Evolutionary conservation across 2,329 filamentous ascomycete genomes (phyloP), one percentile per base, ranked within the genome.

Genomic region (Diaporthe sp.): DNA sequence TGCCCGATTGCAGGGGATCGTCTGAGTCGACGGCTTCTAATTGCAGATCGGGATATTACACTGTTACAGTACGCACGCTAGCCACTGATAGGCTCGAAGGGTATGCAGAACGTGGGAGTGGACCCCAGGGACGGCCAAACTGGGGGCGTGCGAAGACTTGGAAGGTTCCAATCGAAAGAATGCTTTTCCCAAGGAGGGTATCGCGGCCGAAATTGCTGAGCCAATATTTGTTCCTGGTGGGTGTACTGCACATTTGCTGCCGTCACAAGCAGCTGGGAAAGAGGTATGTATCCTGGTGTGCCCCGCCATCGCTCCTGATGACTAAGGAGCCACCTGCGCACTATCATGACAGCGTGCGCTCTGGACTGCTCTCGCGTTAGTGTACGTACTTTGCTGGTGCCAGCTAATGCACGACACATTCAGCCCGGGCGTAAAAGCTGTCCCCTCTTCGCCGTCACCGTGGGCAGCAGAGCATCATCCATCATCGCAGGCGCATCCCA

Each of bases 161-260:
- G 70, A 61, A 51, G 44, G 70, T 68, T 68, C 62, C 44, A 67
- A 37, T n/a, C 22, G 34, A 42, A 55, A 51, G 37, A 44, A 49
- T 44, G 58, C 28, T 15, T 46, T 73, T 55, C 58, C 59, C 51
- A 44, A 25, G 39, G 59, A 65, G 34, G 71, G 37, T 37, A 73
- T 73, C 34, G 61, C 59, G 71, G 37, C 71, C 71, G 71, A 73
- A 55, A 73, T 73, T 73, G 49, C 71, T 62, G 39, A 57, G 49
- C 65, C 49, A 55, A 69, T 55, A 55, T 55, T 68, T 68, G 46
- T 37, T 68, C 65, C 65, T 53, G 39, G 19, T 34, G 34, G 34
- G 34, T 13, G 9, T 39, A n/a, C 42, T 55, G 53, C 53, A 15
- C 37, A 28, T 42, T 44, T 25, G 58, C 4, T 42, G 58, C 57